Evolutionary conservation across 495 filamentous ascomycete species (phyloP).

Genomic region (Niebla homalea): DNA sequence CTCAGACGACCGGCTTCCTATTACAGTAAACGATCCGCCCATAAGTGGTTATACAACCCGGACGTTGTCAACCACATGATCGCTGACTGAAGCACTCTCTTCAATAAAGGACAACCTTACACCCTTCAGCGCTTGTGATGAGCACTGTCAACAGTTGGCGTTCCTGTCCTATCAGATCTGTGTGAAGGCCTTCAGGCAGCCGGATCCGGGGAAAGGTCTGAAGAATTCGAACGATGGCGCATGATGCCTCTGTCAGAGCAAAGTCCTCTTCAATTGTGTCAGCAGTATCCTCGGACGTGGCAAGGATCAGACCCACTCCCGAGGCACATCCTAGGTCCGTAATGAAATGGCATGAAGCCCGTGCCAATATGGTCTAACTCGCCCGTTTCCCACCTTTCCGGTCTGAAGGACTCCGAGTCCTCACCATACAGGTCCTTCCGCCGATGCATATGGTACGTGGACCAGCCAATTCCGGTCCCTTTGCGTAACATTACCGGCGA

Average conservation of each 20-base stretch:
- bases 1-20: no score
- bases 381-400: conserved; percentile 49
- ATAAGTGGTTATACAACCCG: no score
- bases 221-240: conserved; percentile 31
- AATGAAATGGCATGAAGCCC: conserved; percentile 58
- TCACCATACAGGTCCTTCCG: conserved; percentile 43
- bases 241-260: conserved; percentile 35
- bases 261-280: conserved; percentile 28
- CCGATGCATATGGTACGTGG: conserved; percentile 46
- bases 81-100: no score
- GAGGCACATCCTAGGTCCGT: conserved; percentile 34
- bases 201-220: conserved; percentile 29
- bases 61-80: no score
- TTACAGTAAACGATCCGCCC: no score
- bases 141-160: conserved; percentile 22
- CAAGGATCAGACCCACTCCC: conserved; percentile 10
- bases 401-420: conserved; percentile 39
- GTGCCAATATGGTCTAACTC: conserved; percentile 28
- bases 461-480: conserved; percentile 30
- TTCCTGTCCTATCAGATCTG: conserved; percentile 18
- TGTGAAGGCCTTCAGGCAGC: conserved; percentile 12
- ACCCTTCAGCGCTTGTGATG: conserved; percentile 21
- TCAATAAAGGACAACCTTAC: conserved; percentile 17
- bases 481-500: conserved; percentile 32
- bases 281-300: background rate